Base-by-base conservation (phyloP, 805 yeast species). In the Zygoascus tannicola region DNA sequence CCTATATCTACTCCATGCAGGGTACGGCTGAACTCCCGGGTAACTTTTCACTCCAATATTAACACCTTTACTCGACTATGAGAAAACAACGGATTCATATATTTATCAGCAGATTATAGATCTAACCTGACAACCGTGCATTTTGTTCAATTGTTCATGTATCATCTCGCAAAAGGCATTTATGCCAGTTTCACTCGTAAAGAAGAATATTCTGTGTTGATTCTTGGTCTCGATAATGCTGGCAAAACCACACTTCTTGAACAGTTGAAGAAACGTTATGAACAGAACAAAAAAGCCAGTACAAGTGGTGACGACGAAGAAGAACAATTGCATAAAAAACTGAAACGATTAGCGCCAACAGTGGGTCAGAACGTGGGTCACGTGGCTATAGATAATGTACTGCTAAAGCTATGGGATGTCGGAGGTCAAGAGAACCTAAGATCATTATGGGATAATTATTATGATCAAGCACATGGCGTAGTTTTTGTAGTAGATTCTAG, bases 361-460 rank as follows among this genome's bases (percentile, higher is more conserved):
- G 94, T 90, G 38, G 98, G 98, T 3, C 98, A 92, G 60, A 92
- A 92, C 59, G 63, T 69, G 52, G 64, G 68, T 45, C 57, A 64
- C 39, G 53, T 76, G 56, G 45, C 60, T 48, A 51, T 69, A 47
- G 68, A 70, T 45, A 56, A 56, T 12, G 56, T 57, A 22, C 50
- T 55, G 41, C 67, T 92, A 44, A 88, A 87, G 57, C 76, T 92
- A 56, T 90, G 97, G 97, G 98, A 90, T 61, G 78, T 90, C 34
- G 97, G 97, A 8, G 98, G 98, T 10, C 98, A 90, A 63, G 81
- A 80, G 57, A 70, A 82, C n/a, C 68, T 90, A 38, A 70, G 97
- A 39, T 67, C 76, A 22, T 71, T 92, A 71, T 90, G 98, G 98
- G 72, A 81, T 4, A 78, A 85, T 48, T 92, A 90, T 67, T 92